Percentiles rank a stretch among this genome's conserved stretches.
Conservation (phyloP, 2,329 filamentous ascomycete species). For the Aspergillus jensenii region DNA sequence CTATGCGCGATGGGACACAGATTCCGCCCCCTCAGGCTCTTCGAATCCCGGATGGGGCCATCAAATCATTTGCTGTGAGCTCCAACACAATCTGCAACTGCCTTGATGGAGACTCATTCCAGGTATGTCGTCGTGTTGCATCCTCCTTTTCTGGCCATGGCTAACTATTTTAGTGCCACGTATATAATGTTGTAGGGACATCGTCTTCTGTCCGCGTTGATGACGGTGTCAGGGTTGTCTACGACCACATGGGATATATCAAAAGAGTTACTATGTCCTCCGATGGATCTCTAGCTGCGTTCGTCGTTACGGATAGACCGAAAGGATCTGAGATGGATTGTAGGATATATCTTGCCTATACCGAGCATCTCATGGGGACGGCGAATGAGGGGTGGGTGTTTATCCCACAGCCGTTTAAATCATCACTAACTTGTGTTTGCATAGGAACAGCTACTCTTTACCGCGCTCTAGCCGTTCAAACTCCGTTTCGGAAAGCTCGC, state of each 20-base stretch:
- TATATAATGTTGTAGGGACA: conserved; percentile 6
- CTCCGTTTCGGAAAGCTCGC: conserved; percentile 9
- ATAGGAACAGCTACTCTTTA: not conserved
- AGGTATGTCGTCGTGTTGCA: not conserved
- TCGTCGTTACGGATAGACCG: conserved; percentile 2
- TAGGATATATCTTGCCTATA: conserved; percentile 13
- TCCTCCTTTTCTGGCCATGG: not conserved
- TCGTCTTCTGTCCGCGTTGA: not conserved
- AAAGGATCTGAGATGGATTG: not conserved
- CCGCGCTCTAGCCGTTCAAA: conserved; percentile 11
- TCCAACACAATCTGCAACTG: conserved; percentile 12
- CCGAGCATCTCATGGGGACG: conserved; percentile 11
- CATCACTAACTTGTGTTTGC: not conserved
- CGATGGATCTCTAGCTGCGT: conserved; percentile 13
- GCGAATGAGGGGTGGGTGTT: conserved; percentile 9
- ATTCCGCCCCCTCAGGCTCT: conserved; percentile 4
- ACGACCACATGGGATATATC: conserved; percentile 15
- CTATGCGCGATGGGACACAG: not conserved
- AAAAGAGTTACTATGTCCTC: conserved; percentile 15
- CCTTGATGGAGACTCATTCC: conserved; percentile 4
- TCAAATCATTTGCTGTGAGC: conserved; percentile 15
- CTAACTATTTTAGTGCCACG: conserved; percentile 10
- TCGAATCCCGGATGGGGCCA: not conserved
- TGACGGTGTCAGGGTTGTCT: not conserved
- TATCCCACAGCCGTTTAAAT: not conserved